Evolutionary conservation across 108 stramenopile species (phyloP), one percentile per base, ranked within the genome.

Genomic region (Poteriospumella lacustris): DNA sequence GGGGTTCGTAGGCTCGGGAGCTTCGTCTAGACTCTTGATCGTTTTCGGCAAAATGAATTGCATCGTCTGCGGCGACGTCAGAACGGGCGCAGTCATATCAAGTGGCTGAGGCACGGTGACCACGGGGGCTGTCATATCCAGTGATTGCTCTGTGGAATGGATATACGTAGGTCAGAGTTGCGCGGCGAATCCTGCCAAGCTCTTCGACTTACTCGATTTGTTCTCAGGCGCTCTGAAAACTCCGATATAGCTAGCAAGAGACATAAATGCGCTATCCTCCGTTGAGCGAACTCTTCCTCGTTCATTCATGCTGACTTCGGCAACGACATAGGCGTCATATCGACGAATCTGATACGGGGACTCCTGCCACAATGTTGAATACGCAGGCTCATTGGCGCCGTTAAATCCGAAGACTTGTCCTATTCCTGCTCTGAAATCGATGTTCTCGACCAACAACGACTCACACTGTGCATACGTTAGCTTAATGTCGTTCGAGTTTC

Each of bases 11-110:
- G 93, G 93, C 52, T 88, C 89, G 36, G 93, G 93, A 42, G 91
- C 90, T 68, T 92, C 89, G 12, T 78, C 59, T 73, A 94, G 69
- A 15, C 75, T 78, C 58, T 92, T 88, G 69, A 88, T 92, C 76
- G 90, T 83, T 39, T 68, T 79, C 0, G 93, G 93, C 9, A 94
- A 89, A 60, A 94, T 85, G 78, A 94, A 94, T 73, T 90, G 86
- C 93, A 93, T 90, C 9, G 34, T 87, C 85, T 79, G 91, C 15
- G 78, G 15, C 19, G 75, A 82, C n/a, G 69, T 79, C 24, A 31
- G 38, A 1, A 93, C 91, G 0, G 93, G 93, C 42, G 93, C 90
- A 9, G 93, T 93, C 93, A 92, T 92, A 40, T 83, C 80, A 26
- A 93, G 9, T 15, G 47, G 15, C 47, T 52, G 47, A 15, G 15